These are phyloP conservation scores for Gymnopilus junonius DNA, from an alignment of 768 basidiomycete genomes.

Conservation along the genomic window DNA sequence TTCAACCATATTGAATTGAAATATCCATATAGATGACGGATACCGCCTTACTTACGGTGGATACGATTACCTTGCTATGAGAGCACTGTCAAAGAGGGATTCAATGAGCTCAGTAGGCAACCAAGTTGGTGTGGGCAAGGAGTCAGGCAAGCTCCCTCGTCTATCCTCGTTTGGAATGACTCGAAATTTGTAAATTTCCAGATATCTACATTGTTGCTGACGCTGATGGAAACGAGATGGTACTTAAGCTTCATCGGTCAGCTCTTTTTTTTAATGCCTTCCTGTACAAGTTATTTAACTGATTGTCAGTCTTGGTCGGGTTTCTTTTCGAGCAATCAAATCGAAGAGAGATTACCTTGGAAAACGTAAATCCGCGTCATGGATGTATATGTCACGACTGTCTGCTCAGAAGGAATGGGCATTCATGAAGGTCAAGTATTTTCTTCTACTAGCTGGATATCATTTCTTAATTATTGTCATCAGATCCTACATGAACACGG, in stretches of 20 bases:
- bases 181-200: slow-evolving; percentile 27
- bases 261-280: slow-evolving; percentile 14
- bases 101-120: slow-evolving; percentile 92
- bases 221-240: slow-evolving; percentile 81
- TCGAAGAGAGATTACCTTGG: slow-evolving; percentile 95
- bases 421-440: slow-evolving; percentile 87
- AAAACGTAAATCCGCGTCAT: slow-evolving; percentile 93
- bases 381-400: slow-evolving; percentile 99
- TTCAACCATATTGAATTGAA: slow-evolving; percentile 8
- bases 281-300: slow-evolving; percentile 1
- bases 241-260: slow-evolving; percentile 92
- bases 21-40: slow-evolving; percentile 77
- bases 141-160: slow-evolving; percentile 69
- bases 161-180: background rate
- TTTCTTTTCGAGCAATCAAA: slow-evolving; percentile 97
- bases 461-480: background rate
- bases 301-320: slow-evolving; percentile 80
- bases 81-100: slow-evolving; percentile 89
- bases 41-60: slow-evolving; percentile 98
- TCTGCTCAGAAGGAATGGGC: slow-evolving; percentile 98
- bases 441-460: background rate
- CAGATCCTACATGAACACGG: slow-evolving; percentile 90
- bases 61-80: slow-evolving; percentile 95
- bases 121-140: slow-evolving; percentile 98
- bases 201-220: slow-evolving; percentile 94